Evolutionary conservation across 1,139 yeast genomes (phyloP).

Genomic region (Kazachstania sp.): DNA sequence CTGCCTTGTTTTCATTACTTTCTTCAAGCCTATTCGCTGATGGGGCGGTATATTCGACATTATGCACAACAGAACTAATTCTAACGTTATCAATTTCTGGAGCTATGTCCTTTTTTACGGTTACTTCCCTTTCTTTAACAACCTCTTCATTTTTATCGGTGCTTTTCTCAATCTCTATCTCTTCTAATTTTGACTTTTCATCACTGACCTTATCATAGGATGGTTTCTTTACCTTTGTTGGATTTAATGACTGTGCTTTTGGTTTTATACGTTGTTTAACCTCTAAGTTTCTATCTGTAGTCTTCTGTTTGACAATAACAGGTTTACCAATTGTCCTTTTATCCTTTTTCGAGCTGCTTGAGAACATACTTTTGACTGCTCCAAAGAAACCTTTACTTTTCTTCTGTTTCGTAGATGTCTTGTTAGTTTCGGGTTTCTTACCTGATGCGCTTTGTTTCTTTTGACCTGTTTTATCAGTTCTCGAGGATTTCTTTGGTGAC

Average conservation of each 20-base stretch:
- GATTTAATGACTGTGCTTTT: background rate
- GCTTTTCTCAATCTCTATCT: no score
- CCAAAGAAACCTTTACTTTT: constrained; percentile 13
- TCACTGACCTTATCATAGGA: background rate
- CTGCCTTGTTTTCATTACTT: background rate
- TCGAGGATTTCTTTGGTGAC: background rate
- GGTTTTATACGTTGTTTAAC: background rate
- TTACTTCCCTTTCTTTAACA: no score
- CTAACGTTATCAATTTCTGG: constrained; percentile 5
- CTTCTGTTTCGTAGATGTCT: constrained; percentile 1
- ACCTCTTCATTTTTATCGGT: no score
- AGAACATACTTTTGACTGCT: constrained; percentile 14
- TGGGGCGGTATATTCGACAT: background rate
- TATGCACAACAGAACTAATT: constrained; percentile 13
- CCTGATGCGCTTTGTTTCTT: background rate
- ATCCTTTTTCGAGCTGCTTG: constrained; percentile 8
- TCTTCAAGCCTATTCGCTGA: background rate
- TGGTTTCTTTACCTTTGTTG: background rate
- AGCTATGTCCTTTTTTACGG: no score
- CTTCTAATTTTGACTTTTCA: background rate
- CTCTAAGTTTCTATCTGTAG: constrained; percentile 1
- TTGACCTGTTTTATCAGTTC: background rate
- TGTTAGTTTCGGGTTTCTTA: background rate
- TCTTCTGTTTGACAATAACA: constrained; percentile 1
- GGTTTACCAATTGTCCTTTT: constrained; percentile 7